These are phyloP conservation scores for Eleusine coracana DNA, from an alignment of 176 grass and related monocot genomes.

Conservation along the genomic window DNA sequence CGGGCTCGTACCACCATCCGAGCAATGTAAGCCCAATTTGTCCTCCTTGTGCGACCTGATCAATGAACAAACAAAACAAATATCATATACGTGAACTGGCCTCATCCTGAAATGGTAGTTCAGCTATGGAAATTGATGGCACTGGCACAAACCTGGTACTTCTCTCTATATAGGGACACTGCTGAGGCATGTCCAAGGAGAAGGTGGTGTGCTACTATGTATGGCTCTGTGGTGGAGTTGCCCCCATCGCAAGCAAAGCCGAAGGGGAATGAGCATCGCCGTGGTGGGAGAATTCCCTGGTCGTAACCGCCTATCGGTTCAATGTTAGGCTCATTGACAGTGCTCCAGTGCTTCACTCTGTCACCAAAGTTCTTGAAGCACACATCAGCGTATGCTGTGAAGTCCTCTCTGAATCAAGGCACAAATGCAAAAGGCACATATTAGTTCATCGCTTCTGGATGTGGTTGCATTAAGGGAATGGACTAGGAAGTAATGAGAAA, in stretches of 20 bases:
- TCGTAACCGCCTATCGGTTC: conserved; percentile 71
- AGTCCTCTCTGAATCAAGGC: conserved; percentile 71
- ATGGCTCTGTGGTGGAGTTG: conserved; percentile 88
- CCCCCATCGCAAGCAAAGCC: conserved; percentile 57
- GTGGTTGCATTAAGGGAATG: not conserved
- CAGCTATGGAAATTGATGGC: not conserved
- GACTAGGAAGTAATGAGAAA: not conserved
- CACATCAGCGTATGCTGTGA: conserved; percentile 75
- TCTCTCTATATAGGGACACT: conserved; percentile 64
- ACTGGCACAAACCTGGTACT: conserved; percentile 61
- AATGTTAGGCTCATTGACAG: conserved; percentile 81
- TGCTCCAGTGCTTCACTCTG: conserved; percentile 85
- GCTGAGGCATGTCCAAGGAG: conserved; percentile 73
- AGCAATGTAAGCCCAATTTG: conserved; percentile 74
- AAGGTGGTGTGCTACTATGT: conserved; percentile 73
- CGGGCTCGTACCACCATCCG: conserved; percentile 71
- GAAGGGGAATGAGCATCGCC: conserved; percentile 74
- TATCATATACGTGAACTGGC: not conserved
- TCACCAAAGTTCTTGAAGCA: conserved; percentile 92
- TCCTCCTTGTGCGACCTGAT: conserved; percentile 75
- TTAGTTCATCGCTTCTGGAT: not conserved
- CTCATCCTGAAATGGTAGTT: not conserved
- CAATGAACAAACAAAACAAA: conserved; percentile 27
- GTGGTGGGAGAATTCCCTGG: conserved; percentile 57
- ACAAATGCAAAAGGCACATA: not conserved